Conservation (phyloP, 1,139 yeast genomes). For the Diutina scorzettiae region DNA sequence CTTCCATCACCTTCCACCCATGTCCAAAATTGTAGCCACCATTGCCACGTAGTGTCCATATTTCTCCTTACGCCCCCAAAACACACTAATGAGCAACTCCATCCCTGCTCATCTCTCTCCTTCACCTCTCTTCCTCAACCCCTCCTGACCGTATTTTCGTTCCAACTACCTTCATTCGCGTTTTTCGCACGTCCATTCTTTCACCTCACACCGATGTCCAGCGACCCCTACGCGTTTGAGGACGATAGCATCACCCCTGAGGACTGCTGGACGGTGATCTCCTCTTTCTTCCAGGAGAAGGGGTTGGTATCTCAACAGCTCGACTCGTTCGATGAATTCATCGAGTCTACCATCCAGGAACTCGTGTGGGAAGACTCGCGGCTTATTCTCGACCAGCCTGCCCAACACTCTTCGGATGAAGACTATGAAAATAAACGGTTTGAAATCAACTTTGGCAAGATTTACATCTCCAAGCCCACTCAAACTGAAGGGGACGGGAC, state of each 20-base stretch:
- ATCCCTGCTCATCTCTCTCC: neutral
- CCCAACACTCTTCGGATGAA: conserved; percentile 86
- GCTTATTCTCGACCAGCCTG: conserved; percentile 91
- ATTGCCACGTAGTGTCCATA: no score
- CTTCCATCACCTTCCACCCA: no score
- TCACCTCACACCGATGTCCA: no score
- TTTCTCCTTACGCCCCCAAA: no score
- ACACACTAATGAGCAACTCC: neutral
- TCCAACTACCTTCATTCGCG: neutral
- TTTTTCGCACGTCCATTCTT: conserved; percentile 13
- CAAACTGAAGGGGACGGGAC: conserved; percentile 99
- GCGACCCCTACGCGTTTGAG: conserved; percentile 62
- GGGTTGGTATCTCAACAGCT: conserved; percentile 97
- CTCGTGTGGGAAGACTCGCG: conserved; percentile 94
- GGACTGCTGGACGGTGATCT: conserved; percentile 98
- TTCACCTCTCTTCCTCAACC: neutral
- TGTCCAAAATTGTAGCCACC: no score
- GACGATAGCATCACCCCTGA: conserved; percentile 79
- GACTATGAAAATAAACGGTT: conserved; percentile 87
- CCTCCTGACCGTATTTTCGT: neutral
- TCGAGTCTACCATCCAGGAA: conserved; percentile 92
- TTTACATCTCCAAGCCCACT: conserved; percentile 90
- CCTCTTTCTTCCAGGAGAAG: conserved; percentile 90
- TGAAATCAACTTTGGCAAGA: conserved; percentile 93
- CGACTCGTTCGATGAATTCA: conserved; percentile 96